Evolutionary conservation across 208 protist genomes (phyloP).

Genomic region (Leishmania mexicana): DNA sequence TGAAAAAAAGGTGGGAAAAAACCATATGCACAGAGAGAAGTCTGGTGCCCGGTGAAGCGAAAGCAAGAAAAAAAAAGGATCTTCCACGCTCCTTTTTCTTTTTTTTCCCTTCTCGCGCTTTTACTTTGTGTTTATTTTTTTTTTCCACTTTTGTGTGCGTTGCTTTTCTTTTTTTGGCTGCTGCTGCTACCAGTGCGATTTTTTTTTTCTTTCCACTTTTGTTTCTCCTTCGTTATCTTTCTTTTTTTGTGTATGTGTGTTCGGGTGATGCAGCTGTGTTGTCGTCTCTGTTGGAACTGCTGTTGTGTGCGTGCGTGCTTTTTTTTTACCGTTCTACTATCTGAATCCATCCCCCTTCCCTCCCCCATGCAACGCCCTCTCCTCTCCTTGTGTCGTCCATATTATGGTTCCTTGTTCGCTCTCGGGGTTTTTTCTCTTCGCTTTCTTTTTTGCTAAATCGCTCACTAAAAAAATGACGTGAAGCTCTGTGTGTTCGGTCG

Average conservation of each 20-base stretch:
- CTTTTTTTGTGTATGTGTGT: neutral
- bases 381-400: neutral
- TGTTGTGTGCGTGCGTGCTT: slow-evolving; percentile 5
- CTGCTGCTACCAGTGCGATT: slow-evolving; percentile 5
- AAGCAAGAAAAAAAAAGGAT: neutral
- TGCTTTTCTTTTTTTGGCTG: slow-evolving; percentile 16
- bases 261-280: neutral
- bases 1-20: neutral
- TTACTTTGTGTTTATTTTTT: neutral
- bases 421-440: slow-evolving; percentile 14
- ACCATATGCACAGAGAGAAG: neutral
- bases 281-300: slow-evolving; percentile 4
- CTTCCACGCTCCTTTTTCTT: neutral
- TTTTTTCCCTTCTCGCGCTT: neutral
- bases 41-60: neutral
- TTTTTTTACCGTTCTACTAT: slow-evolving; percentile 2
- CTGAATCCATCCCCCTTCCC: neutral
- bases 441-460: slow-evolving; percentile 14
- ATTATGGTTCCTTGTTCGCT: slow-evolving; percentile 8
- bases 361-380: neutral
- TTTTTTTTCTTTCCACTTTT: slow-evolving; percentile 6
- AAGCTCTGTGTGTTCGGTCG: neutral
- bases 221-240: slow-evolving; percentile 10
- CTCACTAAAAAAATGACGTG: slow-evolving; percentile 1
- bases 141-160: neutral